These are phyloP conservation scores for Calocybe gambosa DNA, from an alignment of 1,284 basidiomycete genomes.

Conservation along the genomic window DNA sequence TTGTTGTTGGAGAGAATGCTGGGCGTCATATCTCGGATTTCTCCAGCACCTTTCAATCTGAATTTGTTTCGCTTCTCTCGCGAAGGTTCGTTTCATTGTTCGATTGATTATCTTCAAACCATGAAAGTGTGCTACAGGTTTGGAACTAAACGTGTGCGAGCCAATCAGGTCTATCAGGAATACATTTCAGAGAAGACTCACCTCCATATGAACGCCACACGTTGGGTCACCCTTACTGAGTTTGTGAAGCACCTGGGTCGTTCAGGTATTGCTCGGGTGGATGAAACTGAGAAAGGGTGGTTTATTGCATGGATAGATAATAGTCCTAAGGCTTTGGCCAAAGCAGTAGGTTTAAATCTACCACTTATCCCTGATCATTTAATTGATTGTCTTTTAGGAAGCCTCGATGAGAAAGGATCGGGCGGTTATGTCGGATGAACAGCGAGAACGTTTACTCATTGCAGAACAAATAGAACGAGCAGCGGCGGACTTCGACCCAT, in stretches of 20 bases:
- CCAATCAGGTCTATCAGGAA: conserved; percentile 97
- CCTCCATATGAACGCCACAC: conserved; percentile 97
- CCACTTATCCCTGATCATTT: conserved; percentile 6
- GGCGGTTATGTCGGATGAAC: conserved; percentile 88
- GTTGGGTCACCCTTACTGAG: conserved; percentile 95
- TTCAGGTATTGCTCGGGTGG: conserved; percentile 83
- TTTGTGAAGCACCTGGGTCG: conserved; percentile 91
- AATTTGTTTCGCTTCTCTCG: conserved; percentile 87
- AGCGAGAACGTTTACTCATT: conserved; percentile 85
- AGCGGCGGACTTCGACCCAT: conserved; percentile 29
- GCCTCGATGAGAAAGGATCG: conserved; percentile 91
- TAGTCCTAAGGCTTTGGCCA: conserved; percentile 87
- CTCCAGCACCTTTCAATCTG: conserved; percentile 84
- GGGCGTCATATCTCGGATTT: conserved; percentile 89
- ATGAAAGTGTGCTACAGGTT: conserved; percentile 46
- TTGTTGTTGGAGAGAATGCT: conserved; percentile 90
- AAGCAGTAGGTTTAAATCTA: conserved; percentile 54
- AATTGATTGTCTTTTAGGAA: conserved; percentile 43
- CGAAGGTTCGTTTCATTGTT: conserved; percentile 48
- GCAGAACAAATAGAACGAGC: conserved; percentile 94
- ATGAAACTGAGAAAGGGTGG: conserved; percentile 98
- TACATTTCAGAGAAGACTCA: conserved; percentile 95
- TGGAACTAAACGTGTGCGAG: conserved; percentile 88
- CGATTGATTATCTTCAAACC: background rate
- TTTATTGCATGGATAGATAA: conserved; percentile 97